Evolutionary conservation across 2,329 filamentous ascomycete genomes (phyloP).

Genomic region (Rhynchosporium agropyri): DNA sequence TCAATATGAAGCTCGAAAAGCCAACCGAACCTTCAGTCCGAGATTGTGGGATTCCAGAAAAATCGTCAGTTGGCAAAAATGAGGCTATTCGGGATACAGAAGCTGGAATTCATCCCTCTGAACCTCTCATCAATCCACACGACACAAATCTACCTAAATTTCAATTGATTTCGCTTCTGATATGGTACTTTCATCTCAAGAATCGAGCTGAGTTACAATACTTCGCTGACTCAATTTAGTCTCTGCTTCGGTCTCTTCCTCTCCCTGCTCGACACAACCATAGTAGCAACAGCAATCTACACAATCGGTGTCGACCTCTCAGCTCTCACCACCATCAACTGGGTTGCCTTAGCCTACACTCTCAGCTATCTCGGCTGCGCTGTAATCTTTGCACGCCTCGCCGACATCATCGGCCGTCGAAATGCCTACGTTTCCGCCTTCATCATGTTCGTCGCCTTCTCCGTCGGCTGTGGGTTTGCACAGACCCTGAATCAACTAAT

Average conservation of each 20-base stretch:
- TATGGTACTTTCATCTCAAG: conserved; percentile 5
- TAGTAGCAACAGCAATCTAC: conserved; percentile 60
- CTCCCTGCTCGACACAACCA: conserved; percentile 61
- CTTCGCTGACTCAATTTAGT: not conserved
- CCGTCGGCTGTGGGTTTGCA: conserved; percentile 56
- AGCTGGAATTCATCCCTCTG: not conserved
- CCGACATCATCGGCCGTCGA: conserved; percentile 58
- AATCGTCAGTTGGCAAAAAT: not conserved
- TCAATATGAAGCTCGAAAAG: conserved; percentile 13
- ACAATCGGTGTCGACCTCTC: conserved; percentile 57
- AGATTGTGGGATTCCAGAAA: not conserved
- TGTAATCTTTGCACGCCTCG: conserved; percentile 56
- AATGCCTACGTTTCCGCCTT: conserved; percentile 54
- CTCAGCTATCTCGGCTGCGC: conserved; percentile 57
- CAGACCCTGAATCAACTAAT: conserved; percentile 47
- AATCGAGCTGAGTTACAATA: not conserved
- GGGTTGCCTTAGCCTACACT: conserved; percentile 59
- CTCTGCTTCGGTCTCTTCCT: conserved; percentile 57
- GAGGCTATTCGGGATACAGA: conserved; percentile 1
- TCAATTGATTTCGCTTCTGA: conserved; percentile 7
- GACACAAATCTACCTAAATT: conserved; percentile 15
- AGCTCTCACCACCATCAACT: conserved; percentile 51
- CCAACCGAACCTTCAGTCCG: not conserved
- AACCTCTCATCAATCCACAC: conserved; percentile 7
- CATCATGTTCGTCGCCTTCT: conserved; percentile 58